Percentiles rank a stretch among this genome's conserved stretches.
Conservation (phyloP, 192 early-diverging fungal species). For the Gryganskiella cystojenkinii region DNA sequence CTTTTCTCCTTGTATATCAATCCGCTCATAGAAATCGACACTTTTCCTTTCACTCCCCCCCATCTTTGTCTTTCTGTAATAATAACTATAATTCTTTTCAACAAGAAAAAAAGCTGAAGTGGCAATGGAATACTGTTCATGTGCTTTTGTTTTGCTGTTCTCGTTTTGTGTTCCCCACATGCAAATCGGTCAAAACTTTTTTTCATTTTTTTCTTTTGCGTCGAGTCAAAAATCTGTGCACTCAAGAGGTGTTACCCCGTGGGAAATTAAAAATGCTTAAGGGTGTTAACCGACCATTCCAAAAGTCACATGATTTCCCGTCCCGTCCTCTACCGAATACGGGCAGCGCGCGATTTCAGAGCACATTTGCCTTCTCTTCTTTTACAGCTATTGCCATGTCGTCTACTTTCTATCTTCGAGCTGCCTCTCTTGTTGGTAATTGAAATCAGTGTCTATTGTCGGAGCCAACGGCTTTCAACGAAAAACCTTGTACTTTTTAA, state of each 20-base stretch:
- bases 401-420: constrained; percentile 45
- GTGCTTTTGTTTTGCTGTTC: background rate
- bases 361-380: background rate
- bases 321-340: background rate
- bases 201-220: background rate
- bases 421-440: constrained; percentile 31
- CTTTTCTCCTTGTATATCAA: constrained; percentile 1
- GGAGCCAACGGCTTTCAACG: background rate
- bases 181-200: constrained; percentile 1
- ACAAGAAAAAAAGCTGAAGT: background rate
- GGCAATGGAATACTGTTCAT: no score
- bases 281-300: no score
- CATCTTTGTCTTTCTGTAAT: background rate
- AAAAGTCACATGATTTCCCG: background rate
- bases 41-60: background rate
- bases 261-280: background rate
- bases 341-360: background rate
- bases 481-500: no score
- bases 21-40: background rate
- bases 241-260: background rate
- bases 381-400: constrained; percentile 9
- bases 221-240: background rate
- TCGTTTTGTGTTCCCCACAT: constrained; percentile 9
- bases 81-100: constrained; percentile 3
- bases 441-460: no score